Evolutionary conservation across 2,329 filamentous ascomycete species (phyloP), one percentile per base, ranked within the genome.

Genomic region (Seiridium cupressi): DNA sequence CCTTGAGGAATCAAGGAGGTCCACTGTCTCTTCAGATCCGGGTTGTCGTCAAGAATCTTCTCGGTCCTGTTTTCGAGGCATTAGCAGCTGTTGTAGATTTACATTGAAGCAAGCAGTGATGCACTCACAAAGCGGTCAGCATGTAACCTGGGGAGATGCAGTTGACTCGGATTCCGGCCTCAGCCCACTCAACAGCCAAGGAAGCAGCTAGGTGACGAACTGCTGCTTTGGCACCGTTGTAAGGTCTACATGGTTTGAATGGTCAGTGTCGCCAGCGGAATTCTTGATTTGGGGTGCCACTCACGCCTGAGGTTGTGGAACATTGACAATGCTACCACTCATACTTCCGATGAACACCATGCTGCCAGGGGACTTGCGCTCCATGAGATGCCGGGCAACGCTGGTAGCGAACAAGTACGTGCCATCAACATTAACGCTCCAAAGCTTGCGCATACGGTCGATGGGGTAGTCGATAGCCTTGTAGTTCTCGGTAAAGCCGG

Each of bases 301-400:
- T 74, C 68, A 84, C 81, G 86, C 92, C 74, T 98, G 94, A 0
- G 92, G 93, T 75, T 98, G 94, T 13, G 94, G 94, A 7, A 97
- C 90, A 71, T 98, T 98, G 76, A 98, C 94, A 69, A 98, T 93
- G 59, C 89, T 79, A 49, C 93, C 94, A 56, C 90, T 93, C 93
- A 98, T 98, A 83, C 90, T 95, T 35, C 93, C 94, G 70, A 97
- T 95, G 80, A 97, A 90, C 68, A 97, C 92, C 74, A 98, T 93
- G 78, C 90, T 95, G 48, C 93, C 94, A 0, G 85, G 81, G 4
- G 84, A 81, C 73, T 93, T 88, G 70, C 91, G 87, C 72, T 89
- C 88, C 87, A 97, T 95, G 64, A 97, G 79, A 72, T 97, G 93
- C 72, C 91, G 91, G 38, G 93, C 94, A 7, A 97, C 89, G 4